Conservation (phyloP, 2,329 filamentous ascomycete genomes). For the Ophiostoma quercus region DNA sequence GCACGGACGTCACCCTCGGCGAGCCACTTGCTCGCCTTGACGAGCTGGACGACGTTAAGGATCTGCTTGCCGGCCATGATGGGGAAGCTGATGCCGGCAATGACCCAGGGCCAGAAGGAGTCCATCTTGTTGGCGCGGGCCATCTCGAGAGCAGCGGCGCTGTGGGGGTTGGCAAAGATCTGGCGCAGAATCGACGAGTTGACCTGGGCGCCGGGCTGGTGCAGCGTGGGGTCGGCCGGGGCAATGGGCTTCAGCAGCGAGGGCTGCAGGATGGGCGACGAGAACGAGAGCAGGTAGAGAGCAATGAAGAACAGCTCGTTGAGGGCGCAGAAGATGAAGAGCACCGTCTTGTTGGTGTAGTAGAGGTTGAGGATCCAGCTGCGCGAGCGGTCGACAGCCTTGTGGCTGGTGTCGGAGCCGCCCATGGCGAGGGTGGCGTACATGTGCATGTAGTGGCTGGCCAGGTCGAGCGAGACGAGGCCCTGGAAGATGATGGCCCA, state of each 20-base stretch:
- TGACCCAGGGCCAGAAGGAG: conserved; percentile 62
- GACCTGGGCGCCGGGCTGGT: conserved; percentile 61
- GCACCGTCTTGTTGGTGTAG: conserved; percentile 93
- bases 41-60: conserved; percentile 89
- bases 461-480: conserved; percentile 84
- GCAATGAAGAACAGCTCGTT: conserved; percentile 99
- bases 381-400: conserved; percentile 82
- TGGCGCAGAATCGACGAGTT: conserved; percentile 64
- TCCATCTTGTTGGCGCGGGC: conserved; percentile 86
- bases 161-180: conserved; percentile 84
- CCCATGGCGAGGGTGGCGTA: conserved; percentile 89
- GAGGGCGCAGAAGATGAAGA: conserved; percentile 83
- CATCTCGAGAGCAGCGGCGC: conserved; percentile 84
- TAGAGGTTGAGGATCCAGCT: conserved; percentile 91
- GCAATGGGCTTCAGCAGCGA: conserved; percentile 63
- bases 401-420: conserved; percentile 75
- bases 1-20: conserved; percentile 79
- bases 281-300: conserved; percentile 95
- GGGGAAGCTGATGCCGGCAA: conserved; percentile 73
- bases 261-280: conserved; percentile 80
- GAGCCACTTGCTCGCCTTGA: conserved; percentile 87
- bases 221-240: conserved; percentile 49
- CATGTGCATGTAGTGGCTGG: conserved; percentile 99
- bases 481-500: conserved; percentile 94
- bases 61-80: conserved; percentile 89